phyloP scores from a whole-genome alignment of 345 rosid species.

The Eucalyptus erythrocorys region DNA sequence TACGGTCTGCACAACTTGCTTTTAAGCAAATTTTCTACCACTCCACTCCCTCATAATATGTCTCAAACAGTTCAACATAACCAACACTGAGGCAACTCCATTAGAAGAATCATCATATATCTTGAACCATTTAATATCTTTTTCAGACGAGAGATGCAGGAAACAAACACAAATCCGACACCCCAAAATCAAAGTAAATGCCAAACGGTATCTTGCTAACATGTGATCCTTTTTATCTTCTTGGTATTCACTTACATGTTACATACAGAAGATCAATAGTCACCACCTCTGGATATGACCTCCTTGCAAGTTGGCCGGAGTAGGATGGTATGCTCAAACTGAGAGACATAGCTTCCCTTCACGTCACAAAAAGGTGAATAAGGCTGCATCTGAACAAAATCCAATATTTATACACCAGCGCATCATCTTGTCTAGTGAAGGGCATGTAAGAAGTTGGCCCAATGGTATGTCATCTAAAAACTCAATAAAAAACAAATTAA shows the following conservation, averaged over 20 bases:
- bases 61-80: not conserved
- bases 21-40: not conserved
- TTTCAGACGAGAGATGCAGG: not conserved
- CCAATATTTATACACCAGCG: not conserved
- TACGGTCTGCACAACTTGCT: not conserved
- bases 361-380: slow-evolving; percentile 80
- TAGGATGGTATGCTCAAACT: slow-evolving; percentile 84
- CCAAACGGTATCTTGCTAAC: not conserved
- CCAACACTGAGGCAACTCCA: not conserved
- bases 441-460: not conserved
- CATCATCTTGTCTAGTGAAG: not conserved
- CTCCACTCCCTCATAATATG: not conserved
- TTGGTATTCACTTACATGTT: not conserved
- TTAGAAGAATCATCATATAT: not conserved
- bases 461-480: not conserved
- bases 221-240: not conserved
- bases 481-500: not conserved
- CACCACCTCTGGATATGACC: slow-evolving; percentile 88
- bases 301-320: slow-evolving; percentile 97
- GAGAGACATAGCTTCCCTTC: slow-evolving; percentile 89
- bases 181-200: not conserved
- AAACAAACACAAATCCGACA: not conserved
- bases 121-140: not conserved
- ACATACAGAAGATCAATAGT: slow-evolving; percentile 27
- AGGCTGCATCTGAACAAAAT: slow-evolving; percentile 33